phyloP scores from a whole-genome alignment of 306 rosid species.

The Styphnolobium japonicum region DNA sequence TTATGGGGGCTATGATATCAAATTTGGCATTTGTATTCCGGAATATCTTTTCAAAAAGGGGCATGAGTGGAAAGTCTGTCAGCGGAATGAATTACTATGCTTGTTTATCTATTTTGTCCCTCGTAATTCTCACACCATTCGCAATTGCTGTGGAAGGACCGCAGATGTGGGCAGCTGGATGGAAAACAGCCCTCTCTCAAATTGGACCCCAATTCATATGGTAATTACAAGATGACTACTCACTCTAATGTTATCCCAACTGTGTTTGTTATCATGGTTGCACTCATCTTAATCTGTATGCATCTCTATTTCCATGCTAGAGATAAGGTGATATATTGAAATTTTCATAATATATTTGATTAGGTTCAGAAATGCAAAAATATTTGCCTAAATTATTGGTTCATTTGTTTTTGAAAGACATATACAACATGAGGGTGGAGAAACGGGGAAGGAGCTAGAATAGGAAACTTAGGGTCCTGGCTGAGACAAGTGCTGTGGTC shows the following conservation, averaged over 20 bases:
- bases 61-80: conserved; percentile 92
- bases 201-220: conserved; percentile 79
- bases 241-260: neutral
- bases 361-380: neutral
- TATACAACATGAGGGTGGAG: neutral
- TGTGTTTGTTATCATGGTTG: neutral
- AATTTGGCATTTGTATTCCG: conserved; percentile 89
- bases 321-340: neutral
- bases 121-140: conserved; percentile 71
- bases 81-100: conserved; percentile 97
- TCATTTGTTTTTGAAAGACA: conserved; percentile 4
- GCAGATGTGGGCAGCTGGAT: conserved; percentile 83
- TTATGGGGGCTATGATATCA: conserved; percentile 97
- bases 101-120: conserved; percentile 79
- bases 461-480: neutral
- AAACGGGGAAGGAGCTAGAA: neutral
- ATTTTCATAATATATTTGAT: neutral
- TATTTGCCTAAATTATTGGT: neutral
- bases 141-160: conserved; percentile 97
- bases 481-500: neutral
- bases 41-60: conserved; percentile 81
- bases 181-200: conserved; percentile 62
- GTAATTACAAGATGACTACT: conserved; percentile 37
- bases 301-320: neutral
- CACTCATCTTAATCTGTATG: neutral